Evolutionary conservation across 768 basidiomycete species (phyloP).

Genomic region (Suillus paluster): DNA sequence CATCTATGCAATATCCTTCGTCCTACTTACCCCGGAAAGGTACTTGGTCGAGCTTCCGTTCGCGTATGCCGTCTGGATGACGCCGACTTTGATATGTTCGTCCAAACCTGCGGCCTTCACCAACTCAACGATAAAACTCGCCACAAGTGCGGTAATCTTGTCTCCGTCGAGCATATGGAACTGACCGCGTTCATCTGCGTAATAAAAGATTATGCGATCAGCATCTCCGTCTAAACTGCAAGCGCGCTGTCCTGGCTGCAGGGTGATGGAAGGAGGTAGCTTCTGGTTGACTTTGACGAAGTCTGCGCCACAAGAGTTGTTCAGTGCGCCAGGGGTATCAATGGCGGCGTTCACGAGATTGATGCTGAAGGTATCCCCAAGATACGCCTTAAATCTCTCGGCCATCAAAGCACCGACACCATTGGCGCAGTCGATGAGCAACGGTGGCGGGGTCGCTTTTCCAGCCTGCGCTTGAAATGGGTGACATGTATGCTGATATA

Average conservation of each 20-base stretch:
- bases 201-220: constrained; percentile 95
- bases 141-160: constrained; percentile 94
- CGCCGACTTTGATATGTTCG: constrained; percentile 79
- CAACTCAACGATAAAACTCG: constrained; percentile 90
- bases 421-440: constrained; percentile 98
- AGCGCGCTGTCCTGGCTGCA: constrained; percentile 77
- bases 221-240: constrained; percentile 98
- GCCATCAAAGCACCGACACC: constrained; percentile 88
- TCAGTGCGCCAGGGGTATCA: constrained; percentile 72
- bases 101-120: constrained; percentile 86
- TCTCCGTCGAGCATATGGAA: constrained; percentile 98
- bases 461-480: constrained; percentile 49
- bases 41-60: constrained; percentile 97
- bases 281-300: constrained; percentile 94
- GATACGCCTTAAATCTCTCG: constrained; percentile 57
- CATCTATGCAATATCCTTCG: not conserved
- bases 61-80: constrained; percentile 98
- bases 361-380: constrained; percentile 65
- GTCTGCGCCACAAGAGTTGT: constrained; percentile 91
- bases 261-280: constrained; percentile 75
- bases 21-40: constrained; percentile 66
- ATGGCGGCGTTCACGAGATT: constrained; percentile 71
- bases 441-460: constrained; percentile 55
- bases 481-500: constrained; percentile 6
- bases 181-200: constrained; percentile 72